These are phyloP conservation scores for Russula ochroleuca DNA, from an alignment of 768 basidiomycete genomes.

Conservation along the genomic window DNA sequence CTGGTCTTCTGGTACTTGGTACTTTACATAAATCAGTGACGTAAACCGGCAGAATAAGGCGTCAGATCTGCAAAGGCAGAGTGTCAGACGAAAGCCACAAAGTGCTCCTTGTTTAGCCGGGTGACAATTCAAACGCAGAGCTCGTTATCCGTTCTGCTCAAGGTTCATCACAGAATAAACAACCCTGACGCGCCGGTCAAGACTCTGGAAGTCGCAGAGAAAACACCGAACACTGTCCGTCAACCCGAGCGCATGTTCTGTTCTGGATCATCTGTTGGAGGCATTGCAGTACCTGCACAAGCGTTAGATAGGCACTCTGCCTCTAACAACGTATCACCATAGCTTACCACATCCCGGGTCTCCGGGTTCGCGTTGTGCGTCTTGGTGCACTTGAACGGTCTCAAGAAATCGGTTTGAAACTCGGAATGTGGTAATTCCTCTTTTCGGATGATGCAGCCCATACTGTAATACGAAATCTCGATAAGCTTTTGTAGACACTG, in stretches of 20 bases:
- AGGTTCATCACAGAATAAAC: not conserved
- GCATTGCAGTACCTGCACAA: conserved; percentile 83
- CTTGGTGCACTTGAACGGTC: conserved; percentile 98
- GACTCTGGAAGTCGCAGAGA: conserved; percentile 92
- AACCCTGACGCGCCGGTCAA: conserved; percentile 57
- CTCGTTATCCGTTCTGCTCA: conserved; percentile 77
- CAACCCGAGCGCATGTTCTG: conserved; percentile 97
- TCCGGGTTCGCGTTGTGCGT: conserved; percentile 93
- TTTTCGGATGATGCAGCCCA: conserved; percentile 97
- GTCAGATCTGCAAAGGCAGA: conserved; percentile 95
- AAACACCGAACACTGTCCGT: conserved; percentile 99
- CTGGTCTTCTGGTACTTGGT: conserved; percentile 99
- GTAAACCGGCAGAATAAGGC: too few species aligned
- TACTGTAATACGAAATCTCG: conserved; percentile 99
- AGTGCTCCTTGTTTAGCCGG: conserved; percentile 85
- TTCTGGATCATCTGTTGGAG: conserved; percentile 97
- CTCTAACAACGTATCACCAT: not conserved
- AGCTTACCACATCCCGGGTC: conserved; percentile 84
- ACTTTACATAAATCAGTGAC: conserved; percentile 99
- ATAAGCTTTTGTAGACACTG: conserved; percentile 96
- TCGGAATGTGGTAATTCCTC: conserved; percentile 98
- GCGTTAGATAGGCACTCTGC: conserved; percentile 1
- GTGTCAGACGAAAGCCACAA: conserved; percentile 80
- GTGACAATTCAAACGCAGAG: conserved; percentile 97
- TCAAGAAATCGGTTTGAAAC: conserved; percentile 98